These are phyloP conservation scores for Alternaria atra DNA, from an alignment of 2,329 filamentous ascomycete genomes.

Conservation along the genomic window DNA sequence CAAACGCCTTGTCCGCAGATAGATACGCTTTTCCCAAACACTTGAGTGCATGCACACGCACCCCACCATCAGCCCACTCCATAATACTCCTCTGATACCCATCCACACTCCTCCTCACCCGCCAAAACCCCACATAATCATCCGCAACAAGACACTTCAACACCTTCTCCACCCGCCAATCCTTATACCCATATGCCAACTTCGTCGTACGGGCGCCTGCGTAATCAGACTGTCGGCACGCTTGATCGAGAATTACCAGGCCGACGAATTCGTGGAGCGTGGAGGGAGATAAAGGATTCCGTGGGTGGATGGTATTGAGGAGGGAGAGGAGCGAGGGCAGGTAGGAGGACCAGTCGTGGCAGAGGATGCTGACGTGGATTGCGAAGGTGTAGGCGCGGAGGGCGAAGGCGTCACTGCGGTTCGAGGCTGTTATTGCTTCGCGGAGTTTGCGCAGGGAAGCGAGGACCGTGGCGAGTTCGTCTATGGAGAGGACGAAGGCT, in stretches of 20 bases:
- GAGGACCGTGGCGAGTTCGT: slow-evolving; percentile 77
- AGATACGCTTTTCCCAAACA: slow-evolving; percentile 86
- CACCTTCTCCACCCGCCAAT: slow-evolving; percentile 73
- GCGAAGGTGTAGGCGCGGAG: slow-evolving; percentile 92
- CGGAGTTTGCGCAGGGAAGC: slow-evolving; percentile 89
- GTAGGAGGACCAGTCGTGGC: slow-evolving; percentile 86
- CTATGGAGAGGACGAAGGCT: slow-evolving; percentile 39
- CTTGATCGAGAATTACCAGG: slow-evolving; percentile 86
- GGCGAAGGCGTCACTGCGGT: slow-evolving; percentile 80
- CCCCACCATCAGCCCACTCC: slow-evolving; percentile 79
- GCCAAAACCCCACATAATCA: slow-evolving; percentile 83
- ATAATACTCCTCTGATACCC: slow-evolving; percentile 81
- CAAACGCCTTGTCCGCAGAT: slow-evolving; percentile 70
- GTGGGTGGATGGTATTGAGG: slow-evolving; percentile 73
- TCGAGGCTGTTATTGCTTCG: slow-evolving; percentile 84
- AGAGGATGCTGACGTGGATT: slow-evolving; percentile 82
- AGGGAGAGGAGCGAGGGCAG: slow-evolving; percentile 85
- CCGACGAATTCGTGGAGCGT: slow-evolving; percentile 82
- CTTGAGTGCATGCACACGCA: slow-evolving; percentile 81
- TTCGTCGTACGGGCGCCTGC: slow-evolving; percentile 75
- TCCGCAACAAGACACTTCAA: slow-evolving; percentile 78
- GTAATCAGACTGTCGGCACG: slow-evolving; percentile 81
- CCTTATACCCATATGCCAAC: slow-evolving; percentile 67
- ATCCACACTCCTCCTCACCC: slow-evolving; percentile 75
- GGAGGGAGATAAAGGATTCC: slow-evolving; percentile 71